Evolutionary conservation across 257 asterid species (phyloP).

Genomic region (Handroanthus guayacan): DNA sequence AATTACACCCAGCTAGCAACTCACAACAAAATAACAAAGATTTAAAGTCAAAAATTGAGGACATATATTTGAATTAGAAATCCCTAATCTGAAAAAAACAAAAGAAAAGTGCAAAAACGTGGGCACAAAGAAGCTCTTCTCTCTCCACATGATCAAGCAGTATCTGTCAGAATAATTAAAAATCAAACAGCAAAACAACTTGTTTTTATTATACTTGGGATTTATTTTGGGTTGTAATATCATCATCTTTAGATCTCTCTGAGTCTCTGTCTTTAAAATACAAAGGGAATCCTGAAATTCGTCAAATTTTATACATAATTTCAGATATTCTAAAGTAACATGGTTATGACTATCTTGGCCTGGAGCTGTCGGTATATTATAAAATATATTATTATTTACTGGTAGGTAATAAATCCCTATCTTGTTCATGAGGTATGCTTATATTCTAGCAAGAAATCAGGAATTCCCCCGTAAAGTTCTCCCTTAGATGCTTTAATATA

Average conservation of each 20-base stretch:
- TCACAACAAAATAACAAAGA: not conserved
- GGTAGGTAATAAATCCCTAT: conserved; percentile 38
- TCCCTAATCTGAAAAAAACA: not conserved
- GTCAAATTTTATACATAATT: conserved; percentile 16
- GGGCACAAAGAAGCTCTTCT: conserved; percentile 25
- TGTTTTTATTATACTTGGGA: not conserved
- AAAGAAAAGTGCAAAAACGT: conserved; percentile 1
- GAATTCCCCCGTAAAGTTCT: conserved; percentile 12
- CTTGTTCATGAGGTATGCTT: conserved; percentile 3
- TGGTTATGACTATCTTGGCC: conserved; percentile 53
- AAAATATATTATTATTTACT: conserved; percentile 2
- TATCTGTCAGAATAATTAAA: conserved; percentile 39
- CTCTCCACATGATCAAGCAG: conserved; percentile 41
- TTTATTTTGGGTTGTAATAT: not conserved
- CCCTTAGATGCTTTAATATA: not conserved
- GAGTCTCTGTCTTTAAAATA: conserved; percentile 31
- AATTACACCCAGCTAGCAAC: not conserved
- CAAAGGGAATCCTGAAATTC: conserved; percentile 37
- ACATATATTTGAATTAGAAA: not conserved
- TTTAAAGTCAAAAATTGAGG: not conserved
- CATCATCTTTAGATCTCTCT: conserved; percentile 27
- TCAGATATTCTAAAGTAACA: conserved; percentile 34
- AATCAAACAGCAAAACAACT: conserved; percentile 31
- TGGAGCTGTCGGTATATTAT: conserved; percentile 60
- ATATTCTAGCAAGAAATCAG: conserved; percentile 30